Evolutionary conservation across 768 basidiomycete species (phyloP), one percentile per base, ranked within the genome.

Genomic region (Hygrophorus russula): DNA sequence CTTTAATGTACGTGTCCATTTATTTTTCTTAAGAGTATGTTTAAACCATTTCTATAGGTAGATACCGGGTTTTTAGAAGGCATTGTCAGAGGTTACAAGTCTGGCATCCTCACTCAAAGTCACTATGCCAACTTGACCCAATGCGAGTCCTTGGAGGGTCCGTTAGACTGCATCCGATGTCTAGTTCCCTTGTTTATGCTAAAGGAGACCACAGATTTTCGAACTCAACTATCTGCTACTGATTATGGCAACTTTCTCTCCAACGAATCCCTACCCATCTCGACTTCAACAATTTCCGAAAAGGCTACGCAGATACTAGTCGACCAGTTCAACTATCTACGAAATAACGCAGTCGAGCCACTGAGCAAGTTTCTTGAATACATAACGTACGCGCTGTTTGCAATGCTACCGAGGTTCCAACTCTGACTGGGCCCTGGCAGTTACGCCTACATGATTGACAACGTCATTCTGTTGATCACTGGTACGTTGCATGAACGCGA

Each of bases 391-490:
- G 88, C 74, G 13, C 48, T 41, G 13, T 19, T 32, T 39, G 30
- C 46, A 44, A 18, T 39, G 41, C 27, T 34, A 4, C 24, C 20
- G 39, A 27, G 5, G 24, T 36, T 29, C 40, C 51, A 41, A 50
- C 46, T 31, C 36, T 27, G 14, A 35, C 30, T 19, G 41, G 36
- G 45, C 32, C 47, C 30, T 42, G 40, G 47, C 61, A 96, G 92
- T 36, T 96, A 96, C 60, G 91, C 80, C 24, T 99, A 98, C 66
- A 99, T 99, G 96, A 98, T 99, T 58, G 96, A 99, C 76, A 99
- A 99, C 60, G 87, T 99, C 55, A 82, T 99, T 46, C 74, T 99
- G 42, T 74, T 99, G 56, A 99, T 98, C 49, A 93, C 96, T 12
- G 96, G 96, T 15, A 98, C 94, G 0, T 66, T 99, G 28, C 93